Percentiles rank a stretch among this genome's conserved stretches.
phyloP scores from a whole-genome alignment of 768 basidiomycete species.

The Gymnopilus junonius region DNA sequence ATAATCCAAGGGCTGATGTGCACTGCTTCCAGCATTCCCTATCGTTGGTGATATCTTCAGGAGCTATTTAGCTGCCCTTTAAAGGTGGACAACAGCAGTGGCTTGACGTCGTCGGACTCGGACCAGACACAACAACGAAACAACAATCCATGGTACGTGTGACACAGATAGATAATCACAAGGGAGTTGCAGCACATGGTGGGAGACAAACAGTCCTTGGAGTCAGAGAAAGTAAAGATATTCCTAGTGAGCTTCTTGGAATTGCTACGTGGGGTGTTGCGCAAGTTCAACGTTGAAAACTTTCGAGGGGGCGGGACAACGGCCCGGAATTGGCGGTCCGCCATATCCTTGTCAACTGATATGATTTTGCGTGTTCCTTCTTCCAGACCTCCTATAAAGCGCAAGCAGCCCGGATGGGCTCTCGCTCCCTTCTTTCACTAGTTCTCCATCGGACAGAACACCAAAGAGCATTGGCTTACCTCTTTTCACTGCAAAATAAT shows the following conservation, averaged over 20 bases:
- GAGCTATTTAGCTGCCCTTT: too few relatives aligned
- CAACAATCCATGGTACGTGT: too few relatives aligned
- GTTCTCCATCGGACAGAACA: neutral
- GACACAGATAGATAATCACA: too few relatives aligned
- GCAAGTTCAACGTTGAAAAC: neutral
- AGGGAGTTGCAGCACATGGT: neutral
- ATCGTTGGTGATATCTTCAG: too few relatives aligned
- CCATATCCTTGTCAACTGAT: slow-evolving; percentile 2
- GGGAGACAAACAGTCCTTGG: neutral
- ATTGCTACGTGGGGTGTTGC: neutral
- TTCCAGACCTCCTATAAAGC: slow-evolving; percentile 2
- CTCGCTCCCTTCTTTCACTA: neutral
- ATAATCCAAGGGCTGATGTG: too few relatives aligned
- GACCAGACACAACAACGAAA: too few relatives aligned
- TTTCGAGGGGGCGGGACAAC: neutral
- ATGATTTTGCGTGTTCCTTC: slow-evolving; percentile 1
- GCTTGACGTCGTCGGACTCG: neutral
- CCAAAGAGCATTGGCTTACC: neutral
- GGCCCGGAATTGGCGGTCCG: slow-evolving; percentile 1
- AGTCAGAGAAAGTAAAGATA: neutral
- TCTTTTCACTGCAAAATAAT: slow-evolving; percentile 13
- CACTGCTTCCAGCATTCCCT: too few relatives aligned
- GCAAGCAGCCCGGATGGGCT: neutral
- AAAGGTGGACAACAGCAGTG: neutral
- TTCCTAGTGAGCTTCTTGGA: neutral